Conservation (phyloP, 257 asterid genomes). For the Verbascum thapsus region DNA sequence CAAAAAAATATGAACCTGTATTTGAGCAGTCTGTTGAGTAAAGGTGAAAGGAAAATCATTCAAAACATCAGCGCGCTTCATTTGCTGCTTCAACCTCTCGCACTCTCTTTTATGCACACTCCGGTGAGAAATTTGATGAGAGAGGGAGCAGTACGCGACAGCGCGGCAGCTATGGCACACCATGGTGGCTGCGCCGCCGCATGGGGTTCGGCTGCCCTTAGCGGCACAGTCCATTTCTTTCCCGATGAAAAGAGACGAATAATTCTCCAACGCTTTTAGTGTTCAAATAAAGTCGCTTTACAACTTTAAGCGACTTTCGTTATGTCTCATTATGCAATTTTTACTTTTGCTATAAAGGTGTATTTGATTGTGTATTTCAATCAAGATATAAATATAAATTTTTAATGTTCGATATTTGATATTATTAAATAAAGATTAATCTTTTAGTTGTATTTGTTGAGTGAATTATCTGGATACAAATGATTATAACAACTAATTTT, state of each 20-base stretch:
- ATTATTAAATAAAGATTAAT: no score
- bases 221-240: constrained; percentile 89
- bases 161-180: constrained; percentile 80
- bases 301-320: background rate
- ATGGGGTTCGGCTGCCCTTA: constrained; percentile 62
- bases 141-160: constrained; percentile 78
- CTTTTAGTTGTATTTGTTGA: no score
- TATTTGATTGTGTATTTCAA: no score
- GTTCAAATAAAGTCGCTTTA: background rate
- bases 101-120: constrained; percentile 78
- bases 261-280: background rate
- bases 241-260: background rate
- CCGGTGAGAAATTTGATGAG: constrained; percentile 91
- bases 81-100: constrained; percentile 65
- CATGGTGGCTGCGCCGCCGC: constrained; percentile 69
- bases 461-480: no score
- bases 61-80: constrained; percentile 50
- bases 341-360: background rate
- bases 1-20: constrained; percentile 39
- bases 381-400: no score
- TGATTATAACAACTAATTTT: no score
- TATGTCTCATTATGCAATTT: background rate
- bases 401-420: no score
- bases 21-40: constrained; percentile 43
- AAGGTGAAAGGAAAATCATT: constrained; percentile 79